A percentile compares a stretch with the other conserved stretches of the same genome.
phyloP scores from a whole-genome alignment of 164 flowering plant species.

The Chimonanthus praecox region DNA sequence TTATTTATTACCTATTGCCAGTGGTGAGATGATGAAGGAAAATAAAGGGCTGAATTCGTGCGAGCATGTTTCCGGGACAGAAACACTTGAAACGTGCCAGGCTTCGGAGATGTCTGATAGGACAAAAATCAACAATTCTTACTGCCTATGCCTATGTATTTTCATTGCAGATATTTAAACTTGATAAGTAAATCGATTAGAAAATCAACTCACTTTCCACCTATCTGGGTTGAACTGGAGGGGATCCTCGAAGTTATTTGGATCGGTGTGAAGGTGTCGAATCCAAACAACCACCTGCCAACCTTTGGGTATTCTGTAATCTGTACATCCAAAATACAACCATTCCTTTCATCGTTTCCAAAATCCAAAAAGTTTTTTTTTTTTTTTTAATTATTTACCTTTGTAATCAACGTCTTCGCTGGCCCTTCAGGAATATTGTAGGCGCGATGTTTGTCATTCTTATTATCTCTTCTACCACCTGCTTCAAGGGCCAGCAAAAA shows the following conservation, averaged over 20 bases:
- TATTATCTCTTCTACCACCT: constrained; percentile 54
- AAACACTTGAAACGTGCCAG: constrained; percentile 41
- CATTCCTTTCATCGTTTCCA: not conserved
- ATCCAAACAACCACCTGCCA: constrained; percentile 41
- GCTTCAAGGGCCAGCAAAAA: not conserved
- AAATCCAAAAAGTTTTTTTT: not conserved
- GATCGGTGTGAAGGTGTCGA: constrained; percentile 41
- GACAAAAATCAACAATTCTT: not conserved
- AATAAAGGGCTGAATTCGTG: constrained; percentile 34
- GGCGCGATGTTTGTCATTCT: constrained; percentile 48
- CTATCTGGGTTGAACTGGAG: constrained; percentile 51
- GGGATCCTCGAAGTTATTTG: constrained; percentile 47
- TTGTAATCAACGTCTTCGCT: constrained; percentile 34
- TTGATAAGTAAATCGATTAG: not conserved
- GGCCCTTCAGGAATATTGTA: constrained; percentile 27
- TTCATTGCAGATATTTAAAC: not conserved
- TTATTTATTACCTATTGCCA: constrained; percentile 40
- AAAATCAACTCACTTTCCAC: constrained; percentile 41
- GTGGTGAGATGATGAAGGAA: constrained; percentile 42
- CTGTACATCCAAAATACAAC: constrained; percentile 20
- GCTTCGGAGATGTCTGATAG: constrained; percentile 29
- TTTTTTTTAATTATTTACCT: constrained; percentile 21
- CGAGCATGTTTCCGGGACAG: constrained; percentile 52
- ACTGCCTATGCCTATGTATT: not conserved
- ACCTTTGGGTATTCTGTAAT: constrained; percentile 43